Evolutionary conservation across 108 stramenopile genomes (phyloP).

Genomic region (Parietichytrium sp.): DNA sequence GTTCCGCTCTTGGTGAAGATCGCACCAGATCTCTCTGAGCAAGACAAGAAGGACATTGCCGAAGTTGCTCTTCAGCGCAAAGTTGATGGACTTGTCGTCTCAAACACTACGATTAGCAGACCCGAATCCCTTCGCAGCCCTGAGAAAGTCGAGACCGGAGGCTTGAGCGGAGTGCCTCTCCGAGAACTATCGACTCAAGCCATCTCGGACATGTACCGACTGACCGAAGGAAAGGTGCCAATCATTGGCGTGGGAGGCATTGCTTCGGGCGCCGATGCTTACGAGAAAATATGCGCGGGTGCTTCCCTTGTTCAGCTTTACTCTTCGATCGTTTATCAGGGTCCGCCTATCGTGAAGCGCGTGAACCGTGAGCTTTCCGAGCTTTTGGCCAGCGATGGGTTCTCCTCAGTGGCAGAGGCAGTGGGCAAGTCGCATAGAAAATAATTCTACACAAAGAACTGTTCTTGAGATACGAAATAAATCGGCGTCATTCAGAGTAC

Average conservation of each 20-base stretch:
- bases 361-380: slow-evolving; percentile 52
- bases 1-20: slow-evolving; percentile 85
- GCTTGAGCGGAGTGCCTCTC: slow-evolving; percentile 82
- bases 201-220: slow-evolving; percentile 72
- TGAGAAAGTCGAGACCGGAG: slow-evolving; percentile 71
- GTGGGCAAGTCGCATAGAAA: slow-evolving; percentile 43
- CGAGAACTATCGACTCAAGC: slow-evolving; percentile 74
- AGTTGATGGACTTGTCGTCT: slow-evolving; percentile 86
- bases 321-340: slow-evolving; percentile 79
- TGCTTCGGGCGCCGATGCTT: slow-evolving; percentile 75
- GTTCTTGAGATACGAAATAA: no score
- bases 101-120: slow-evolving; percentile 81
- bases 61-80: slow-evolving; percentile 58
- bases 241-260: slow-evolving; percentile 94
- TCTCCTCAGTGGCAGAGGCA: slow-evolving; percentile 48
- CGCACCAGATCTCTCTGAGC: slow-evolving; percentile 79
- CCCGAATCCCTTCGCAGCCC: slow-evolving; percentile 61
- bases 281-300: slow-evolving; percentile 85
- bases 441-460: no score
- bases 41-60: slow-evolving; percentile 76
- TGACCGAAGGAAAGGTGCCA: slow-evolving; percentile 75
- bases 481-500: no score
- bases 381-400: slow-evolving; percentile 49
- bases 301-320: slow-evolving; percentile 88
- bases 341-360: slow-evolving; percentile 71